A percentile compares a stretch with the other conserved stretches of the same genome.
phyloP scores from a whole-genome alignment of 2,329 filamentous ascomycete species.

The Phoma herbarum region DNA sequence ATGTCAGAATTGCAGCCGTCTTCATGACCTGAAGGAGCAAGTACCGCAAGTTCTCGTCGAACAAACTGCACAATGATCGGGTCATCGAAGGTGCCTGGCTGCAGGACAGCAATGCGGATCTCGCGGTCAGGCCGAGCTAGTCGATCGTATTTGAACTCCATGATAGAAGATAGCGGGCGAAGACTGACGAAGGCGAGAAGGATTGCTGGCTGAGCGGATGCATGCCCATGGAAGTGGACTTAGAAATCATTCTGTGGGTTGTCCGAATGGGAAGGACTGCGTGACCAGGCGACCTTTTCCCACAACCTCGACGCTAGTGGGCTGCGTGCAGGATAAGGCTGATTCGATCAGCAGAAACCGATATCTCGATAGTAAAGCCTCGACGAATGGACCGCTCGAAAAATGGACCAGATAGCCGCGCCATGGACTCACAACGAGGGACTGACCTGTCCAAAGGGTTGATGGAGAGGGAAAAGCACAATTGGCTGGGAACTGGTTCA shows the following conservation, averaged over 20 bases:
- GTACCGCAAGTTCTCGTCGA: neutral
- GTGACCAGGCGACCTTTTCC: neutral
- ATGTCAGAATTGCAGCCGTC: neutral
- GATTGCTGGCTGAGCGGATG: too few species aligned
- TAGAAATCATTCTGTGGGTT: neutral
- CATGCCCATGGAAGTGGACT: neutral
- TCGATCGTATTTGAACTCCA: neutral
- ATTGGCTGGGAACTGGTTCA: neutral
- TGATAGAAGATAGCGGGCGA: neutral
- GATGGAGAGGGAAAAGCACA: neutral
- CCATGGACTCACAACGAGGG: neutral
- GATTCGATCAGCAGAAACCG: neutral
- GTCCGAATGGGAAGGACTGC: too few species aligned
- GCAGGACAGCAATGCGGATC: slow-evolving; percentile 1
- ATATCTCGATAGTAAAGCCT: neutral
- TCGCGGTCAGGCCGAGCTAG: neutral
- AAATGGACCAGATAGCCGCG: neutral
- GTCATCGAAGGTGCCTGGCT: slow-evolving; percentile 2
- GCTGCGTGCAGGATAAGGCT: neutral
- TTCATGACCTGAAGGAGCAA: neutral
- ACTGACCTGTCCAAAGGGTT: too few species aligned
- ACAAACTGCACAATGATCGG: neutral
- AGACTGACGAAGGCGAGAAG: too few species aligned
- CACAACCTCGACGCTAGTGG: neutral
- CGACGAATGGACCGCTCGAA: neutral